Evolutionary conservation across 1,284 basidiomycete genomes (phyloP).

Genomic region (Earliella scabrosa): DNA sequence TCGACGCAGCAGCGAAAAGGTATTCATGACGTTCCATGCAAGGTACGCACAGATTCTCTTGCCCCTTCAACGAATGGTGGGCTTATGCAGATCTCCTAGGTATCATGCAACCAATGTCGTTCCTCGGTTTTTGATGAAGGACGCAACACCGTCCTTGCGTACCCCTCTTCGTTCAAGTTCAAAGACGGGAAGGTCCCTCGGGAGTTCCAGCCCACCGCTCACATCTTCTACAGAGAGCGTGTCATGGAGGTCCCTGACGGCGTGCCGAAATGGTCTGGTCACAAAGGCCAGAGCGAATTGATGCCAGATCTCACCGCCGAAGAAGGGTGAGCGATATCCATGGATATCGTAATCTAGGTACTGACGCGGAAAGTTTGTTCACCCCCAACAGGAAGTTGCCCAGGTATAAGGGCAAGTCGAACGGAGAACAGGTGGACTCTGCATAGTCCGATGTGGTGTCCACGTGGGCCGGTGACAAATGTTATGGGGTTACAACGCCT

Average conservation of each 20-base stretch:
- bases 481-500: too few species aligned
- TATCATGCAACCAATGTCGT: slow-evolving; percentile 38
- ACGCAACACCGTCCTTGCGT: slow-evolving; percentile 38
- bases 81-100: slow-evolving; percentile 12
- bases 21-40: slow-evolving; percentile 38
- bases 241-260: slow-evolving; percentile 39
- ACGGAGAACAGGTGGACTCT: neutral
- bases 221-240: slow-evolving; percentile 39
- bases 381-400: slow-evolving; percentile 25
- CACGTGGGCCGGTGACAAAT: too few species aligned
- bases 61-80: too few species aligned
- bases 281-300: slow-evolving; percentile 37
- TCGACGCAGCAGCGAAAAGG: slow-evolving; percentile 31
- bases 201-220: slow-evolving; percentile 37
- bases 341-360: neutral
- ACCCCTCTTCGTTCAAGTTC: slow-evolving; percentile 37
- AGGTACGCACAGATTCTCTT: too few species aligned
- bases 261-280: slow-evolving; percentile 37
- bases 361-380: neutral
- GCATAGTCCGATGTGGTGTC: neutral
- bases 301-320: slow-evolving; percentile 30
- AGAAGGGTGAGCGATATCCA: slow-evolving; percentile 23
- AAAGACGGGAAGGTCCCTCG: slow-evolving; percentile 30
- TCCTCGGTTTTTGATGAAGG: slow-evolving; percentile 41
- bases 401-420: slow-evolving; percentile 28